Evolutionary conservation across 1,284 basidiomycete genomes (phyloP).

Genomic region (Heimioporus punctisporus): DNA sequence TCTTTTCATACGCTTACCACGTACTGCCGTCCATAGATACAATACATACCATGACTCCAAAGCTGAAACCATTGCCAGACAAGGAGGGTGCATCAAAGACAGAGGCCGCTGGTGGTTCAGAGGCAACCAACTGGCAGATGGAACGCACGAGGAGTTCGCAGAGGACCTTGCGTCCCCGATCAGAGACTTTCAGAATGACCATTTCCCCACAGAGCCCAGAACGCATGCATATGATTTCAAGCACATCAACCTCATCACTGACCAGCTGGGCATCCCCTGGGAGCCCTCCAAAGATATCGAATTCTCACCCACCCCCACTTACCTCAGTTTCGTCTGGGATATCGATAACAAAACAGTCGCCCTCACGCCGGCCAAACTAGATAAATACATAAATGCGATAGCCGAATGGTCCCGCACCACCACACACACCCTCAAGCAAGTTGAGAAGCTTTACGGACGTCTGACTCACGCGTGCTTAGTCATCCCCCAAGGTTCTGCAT

Average conservation of each 20-base stretch:
- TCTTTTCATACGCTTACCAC: slow-evolving; percentile 34
- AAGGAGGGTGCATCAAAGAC: too few relatives aligned
- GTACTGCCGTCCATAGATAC: too few relatives aligned
- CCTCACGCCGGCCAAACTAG: neutral
- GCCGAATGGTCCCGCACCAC: too few relatives aligned
- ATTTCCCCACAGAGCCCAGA: neutral
- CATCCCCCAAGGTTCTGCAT: too few relatives aligned
- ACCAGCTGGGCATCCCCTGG: neutral
- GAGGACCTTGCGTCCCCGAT: neutral
- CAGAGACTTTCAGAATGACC: neutral
- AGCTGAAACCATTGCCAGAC: too few relatives aligned
- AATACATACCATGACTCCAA: too few relatives aligned
- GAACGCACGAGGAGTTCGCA: neutral
- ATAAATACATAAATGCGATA: too few relatives aligned
- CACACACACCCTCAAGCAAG: too few relatives aligned
- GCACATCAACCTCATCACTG: neutral
- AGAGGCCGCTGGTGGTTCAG: too few relatives aligned
- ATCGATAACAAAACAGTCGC: neutral
- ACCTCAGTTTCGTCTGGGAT: neutral
- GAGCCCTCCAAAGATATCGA: neutral
- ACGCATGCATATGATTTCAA: neutral
- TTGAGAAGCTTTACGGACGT: too few relatives aligned
- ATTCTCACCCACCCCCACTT: neutral
- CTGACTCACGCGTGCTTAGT: too few relatives aligned
- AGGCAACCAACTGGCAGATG: too few relatives aligned